Base-by-base conservation (phyloP, 345 rosid species). In the Firmiana major region DNA sequence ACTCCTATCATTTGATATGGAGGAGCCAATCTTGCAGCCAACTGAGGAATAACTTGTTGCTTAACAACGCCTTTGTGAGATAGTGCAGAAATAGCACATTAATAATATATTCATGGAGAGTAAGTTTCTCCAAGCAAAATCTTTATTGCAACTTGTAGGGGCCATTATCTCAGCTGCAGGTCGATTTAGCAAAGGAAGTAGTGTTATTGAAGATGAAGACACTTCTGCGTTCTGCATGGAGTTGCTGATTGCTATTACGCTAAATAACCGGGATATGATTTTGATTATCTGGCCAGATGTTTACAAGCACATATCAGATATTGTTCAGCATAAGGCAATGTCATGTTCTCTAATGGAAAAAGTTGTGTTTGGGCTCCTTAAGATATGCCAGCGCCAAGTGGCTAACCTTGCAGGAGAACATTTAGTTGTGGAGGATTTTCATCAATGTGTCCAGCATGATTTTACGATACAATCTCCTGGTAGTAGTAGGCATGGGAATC, bases 241-340 rank as follows among this genome's bases (percentile, higher is more conserved):
- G 84, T 84, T 91, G 82, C 82, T 91, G 54, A 83, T 88, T 77
- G 85, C 91, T 69, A 79, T 90, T 58, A 86, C 97, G 1, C 81
- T 90, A 36, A 91, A 87, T 79, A 91, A 91, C 76, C 85, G 93
- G 71, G 97, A 91, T 82, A 86, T 93, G 79, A 90, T 91, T 81
- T 54, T 88, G 83, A 81, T 88, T 75, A 75, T 91, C 38, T 91
- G 97, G 97, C 86, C 85, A 63, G 86, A 81, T 45, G 97, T 90
- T 76, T 88, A 87, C 31, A 87, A 84, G 78, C 87, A 86, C 73
- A 88, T 90, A 78, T 77, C 91, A 0, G 81, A 84, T 84, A 85
- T 91, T 77, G 92, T 91, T 66, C 92, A 90, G 57, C 86, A 90
- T 34, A 88, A 82, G 19, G 74, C 77, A 65, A 83, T 88, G 79